Evolutionary conservation across 306 rosid species (phyloP), one percentile per base, ranked within the genome.

Genomic region (Castanospermum australe): DNA sequence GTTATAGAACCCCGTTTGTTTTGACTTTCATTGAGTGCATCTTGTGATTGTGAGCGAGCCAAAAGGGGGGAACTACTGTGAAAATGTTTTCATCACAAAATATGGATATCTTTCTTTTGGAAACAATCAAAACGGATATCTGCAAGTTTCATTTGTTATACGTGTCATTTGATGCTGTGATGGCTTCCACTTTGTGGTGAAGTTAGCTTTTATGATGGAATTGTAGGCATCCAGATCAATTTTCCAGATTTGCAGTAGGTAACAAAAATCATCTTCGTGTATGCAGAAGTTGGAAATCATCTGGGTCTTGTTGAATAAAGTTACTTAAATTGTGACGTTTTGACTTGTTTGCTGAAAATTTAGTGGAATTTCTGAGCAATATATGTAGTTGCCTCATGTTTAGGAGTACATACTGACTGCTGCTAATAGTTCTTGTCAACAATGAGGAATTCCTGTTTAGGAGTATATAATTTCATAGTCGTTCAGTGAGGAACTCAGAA

Each of bases 31-130:
- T 25, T 15, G 22, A 22, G 57, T 55, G 72, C n/a, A 11, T 68
- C 63, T 38, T 35, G 4, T 77, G 74, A 80, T 73, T 52, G 15
- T 44, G 81, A 8, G 35, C 50, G n/a, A 21, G 64, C 47, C 59
- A 22, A 30, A n/a, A 11, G 11, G 18, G 18, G 28, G 33, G 25
- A 22, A 24, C 15, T 64, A 73, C 69, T 47, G 12, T 55, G 67
- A 67, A 35, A 67, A 42, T 22, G 30, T 25, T 42, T 5, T 59
- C 72, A 3, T 5, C 69, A 32, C 44, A 62, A 4, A 61, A 45
- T 81, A 42, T 71, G 73, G 41, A 71, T 72, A 18, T 75, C 57
- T 71, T 22, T 67, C 33, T 50, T 15, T 56, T 55, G 68, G 38
- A 62, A 77, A 72, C 39, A 61, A 18, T 67, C 9, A 63, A 7